phyloP scores from a whole-genome alignment of 768 basidiomycete genomes.

The Neoboletus brunneissimus region DNA sequence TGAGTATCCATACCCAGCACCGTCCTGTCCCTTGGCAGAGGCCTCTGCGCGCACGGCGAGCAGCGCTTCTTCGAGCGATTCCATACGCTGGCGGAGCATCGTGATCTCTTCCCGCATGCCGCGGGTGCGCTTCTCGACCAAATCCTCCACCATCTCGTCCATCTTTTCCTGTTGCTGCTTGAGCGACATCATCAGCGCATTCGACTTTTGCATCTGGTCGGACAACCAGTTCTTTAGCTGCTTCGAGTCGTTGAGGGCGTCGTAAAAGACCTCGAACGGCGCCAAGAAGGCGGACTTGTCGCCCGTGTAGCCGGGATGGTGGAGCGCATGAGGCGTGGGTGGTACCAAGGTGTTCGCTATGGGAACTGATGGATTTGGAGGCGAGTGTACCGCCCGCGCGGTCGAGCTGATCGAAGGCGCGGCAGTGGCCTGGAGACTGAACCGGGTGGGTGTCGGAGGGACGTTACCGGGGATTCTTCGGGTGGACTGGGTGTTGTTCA shows the following conservation, averaged over 20 bases:
- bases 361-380: slow-evolving; percentile 61
- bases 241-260: slow-evolving; percentile 76
- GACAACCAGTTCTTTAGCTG: slow-evolving; percentile 75
- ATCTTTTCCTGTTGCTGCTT: slow-evolving; percentile 63
- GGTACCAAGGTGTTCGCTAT: slow-evolving; percentile 66
- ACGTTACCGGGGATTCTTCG: slow-evolving; percentile 57
- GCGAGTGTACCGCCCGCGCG: slow-evolving; percentile 40
- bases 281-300: slow-evolving; percentile 77
- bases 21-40: slow-evolving; percentile 15
- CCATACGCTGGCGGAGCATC: slow-evolving; percentile 58
- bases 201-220: slow-evolving; percentile 68
- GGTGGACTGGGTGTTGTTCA: slow-evolving; percentile 43
- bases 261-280: slow-evolving; percentile 83
- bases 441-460: slow-evolving; percentile 69
- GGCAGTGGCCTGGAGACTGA: slow-evolving; percentile 41
- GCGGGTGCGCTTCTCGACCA: slow-evolving; percentile 60
- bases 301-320: slow-evolving; percentile 55
- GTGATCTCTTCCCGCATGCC: slow-evolving; percentile 61
- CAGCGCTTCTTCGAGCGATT: slow-evolving; percentile 60
- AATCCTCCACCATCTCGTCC: slow-evolving; percentile 53
- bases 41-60: slow-evolving; percentile 26
- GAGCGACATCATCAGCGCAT: slow-evolving; percentile 48
- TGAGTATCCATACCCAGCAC: slow-evolving; percentile 14
- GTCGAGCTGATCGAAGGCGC: slow-evolving; percentile 25
- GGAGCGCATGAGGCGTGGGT: slow-evolving; percentile 64